Base-by-base conservation (phyloP, 2,329 filamentous ascomycete species). In the Malbranchea zuffiana region DNA sequence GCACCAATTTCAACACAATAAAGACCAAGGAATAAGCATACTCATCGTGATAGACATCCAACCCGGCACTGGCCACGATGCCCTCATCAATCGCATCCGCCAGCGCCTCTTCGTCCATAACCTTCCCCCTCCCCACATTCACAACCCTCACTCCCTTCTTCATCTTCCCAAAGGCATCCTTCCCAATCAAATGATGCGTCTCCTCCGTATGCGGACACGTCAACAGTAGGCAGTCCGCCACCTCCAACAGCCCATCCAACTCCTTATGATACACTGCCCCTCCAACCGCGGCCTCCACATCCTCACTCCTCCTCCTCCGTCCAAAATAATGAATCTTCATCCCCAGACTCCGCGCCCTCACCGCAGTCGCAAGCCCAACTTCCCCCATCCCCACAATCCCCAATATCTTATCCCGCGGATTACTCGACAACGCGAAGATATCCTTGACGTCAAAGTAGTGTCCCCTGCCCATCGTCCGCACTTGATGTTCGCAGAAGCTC, bases 41-140 rank as follows among this genome's bases (percentile, higher is more conserved):
- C 59, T 87, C 82, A 21, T 83, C 65, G 53, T 86, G 81, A 52
- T 74, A 86, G 29, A 87, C 81, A 53, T 86, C 82, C 6, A 87
- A 66, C 1, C 82, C 82, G 7, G 62, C 74, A n/a, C 71, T 74
- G 41, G 67, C 65, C 34, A 87, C 78, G 35, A 71, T 68, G 2
- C 80, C 80, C 4, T 62, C 64, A 8, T 76, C 67, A 2, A 86
- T 66, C 1, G 80, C 80, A 32, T 71, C 61, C 3, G 82, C 81
- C 3, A 87, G 69, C 1, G 81, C 82, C 5, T 66, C 74, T 60
- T 86, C 81, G 51, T 86, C 77, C 50, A 86, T 77, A 37, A 85
- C 72, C 16, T 78, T 79, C 28, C 81, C 81, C 11, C 81, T 72
- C 5, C 80, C 80, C 1, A 81, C 84, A 61, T 86, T 87, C 50